phyloP scores from a whole-genome alignment of 2,329 filamentous ascomycete species.

The Botryotinia convoluta region DNA sequence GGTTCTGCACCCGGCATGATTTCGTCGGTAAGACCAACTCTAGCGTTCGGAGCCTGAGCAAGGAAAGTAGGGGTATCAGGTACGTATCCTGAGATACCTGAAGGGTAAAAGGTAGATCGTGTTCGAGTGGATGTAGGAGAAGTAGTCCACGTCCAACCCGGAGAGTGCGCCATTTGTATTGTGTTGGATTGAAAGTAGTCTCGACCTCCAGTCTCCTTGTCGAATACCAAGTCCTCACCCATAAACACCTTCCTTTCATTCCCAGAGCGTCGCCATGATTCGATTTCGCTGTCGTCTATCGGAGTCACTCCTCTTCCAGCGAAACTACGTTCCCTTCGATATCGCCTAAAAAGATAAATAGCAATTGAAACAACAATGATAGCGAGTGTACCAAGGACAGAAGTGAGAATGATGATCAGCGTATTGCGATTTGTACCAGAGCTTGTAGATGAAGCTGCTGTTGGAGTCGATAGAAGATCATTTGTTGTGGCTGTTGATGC shows the following conservation, averaged over 20 bases:
- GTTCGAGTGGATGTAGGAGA: constrained; percentile 29
- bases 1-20: constrained; percentile 58
- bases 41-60: constrained; percentile 60
- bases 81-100: constrained; percentile 35
- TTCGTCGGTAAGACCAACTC: constrained; percentile 61
- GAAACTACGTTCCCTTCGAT: constrained; percentile 39
- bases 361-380: constrained; percentile 27
- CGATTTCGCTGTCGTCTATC: constrained; percentile 64
- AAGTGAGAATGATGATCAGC: constrained; percentile 33
- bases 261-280: constrained; percentile 51
- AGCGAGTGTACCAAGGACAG: constrained; percentile 33
- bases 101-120: constrained; percentile 25
- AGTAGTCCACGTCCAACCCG: constrained; percentile 33
- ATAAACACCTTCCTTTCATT: constrained; percentile 11
- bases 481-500: constrained; percentile 17
- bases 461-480: constrained; percentile 22
- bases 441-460: constrained; percentile 23
- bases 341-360: constrained; percentile 30
- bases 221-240: not conserved
- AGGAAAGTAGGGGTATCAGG: constrained; percentile 46
- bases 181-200: constrained; percentile 9
- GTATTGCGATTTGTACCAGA: constrained; percentile 22
- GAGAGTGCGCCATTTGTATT: constrained; percentile 23
- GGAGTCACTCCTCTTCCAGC: constrained; percentile 57
- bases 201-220: constrained; percentile 18